A percentile compares a stretch with the other conserved stretches of the same genome.
These are phyloP conservation scores for Pythium biforme DNA, from an alignment of 352 stramenopile species.

Conservation along the genomic window DNA sequence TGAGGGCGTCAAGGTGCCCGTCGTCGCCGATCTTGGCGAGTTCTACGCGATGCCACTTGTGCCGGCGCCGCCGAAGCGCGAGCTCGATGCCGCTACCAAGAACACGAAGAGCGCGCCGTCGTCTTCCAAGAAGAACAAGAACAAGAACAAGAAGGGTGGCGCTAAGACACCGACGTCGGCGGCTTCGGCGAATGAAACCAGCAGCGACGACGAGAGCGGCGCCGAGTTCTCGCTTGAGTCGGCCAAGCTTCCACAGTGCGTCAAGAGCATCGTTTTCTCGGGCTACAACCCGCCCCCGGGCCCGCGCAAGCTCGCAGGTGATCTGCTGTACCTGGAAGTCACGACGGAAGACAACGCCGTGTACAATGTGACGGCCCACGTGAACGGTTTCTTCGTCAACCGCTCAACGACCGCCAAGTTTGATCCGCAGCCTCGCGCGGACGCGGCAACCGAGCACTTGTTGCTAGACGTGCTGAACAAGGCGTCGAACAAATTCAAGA, in stretches of 20 bases:
- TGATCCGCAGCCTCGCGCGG: constrained; percentile 68
- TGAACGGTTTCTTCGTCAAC: constrained; percentile 95
- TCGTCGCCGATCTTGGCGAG: constrained; percentile 53
- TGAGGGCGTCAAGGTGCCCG: constrained; percentile 69
- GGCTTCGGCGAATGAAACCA: constrained; percentile 7
- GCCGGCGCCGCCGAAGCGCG: constrained; percentile 19
- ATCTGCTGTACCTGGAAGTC: constrained; percentile 94
- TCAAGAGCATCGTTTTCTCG: constrained; percentile 91
- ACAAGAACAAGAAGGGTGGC: constrained; percentile 36
- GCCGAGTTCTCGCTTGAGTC: constrained; percentile 32
- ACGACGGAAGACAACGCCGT: constrained; percentile 60
- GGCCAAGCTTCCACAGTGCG: constrained; percentile 73
- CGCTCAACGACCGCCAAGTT: constrained; percentile 72
- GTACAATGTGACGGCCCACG: constrained; percentile 88
- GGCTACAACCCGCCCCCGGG: constrained; percentile 95
- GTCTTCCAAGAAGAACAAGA: constrained; percentile 23
- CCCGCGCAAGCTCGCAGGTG: constrained; percentile 88
- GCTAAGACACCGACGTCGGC: constrained; percentile 11
- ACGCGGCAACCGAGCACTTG: constrained; percentile 50
- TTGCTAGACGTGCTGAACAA: constrained; percentile 79
- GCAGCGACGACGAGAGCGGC: constrained; percentile 31
- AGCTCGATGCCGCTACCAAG: constrained; percentile 31
- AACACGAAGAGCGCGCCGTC: constrained; percentile 30
- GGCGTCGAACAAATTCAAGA: constrained; percentile 71
- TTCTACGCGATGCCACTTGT: constrained; percentile 55